Evolutionary conservation across 2,329 filamentous ascomycete genomes (phyloP).

Genomic region (Pestalotiopsis sp.): DNA sequence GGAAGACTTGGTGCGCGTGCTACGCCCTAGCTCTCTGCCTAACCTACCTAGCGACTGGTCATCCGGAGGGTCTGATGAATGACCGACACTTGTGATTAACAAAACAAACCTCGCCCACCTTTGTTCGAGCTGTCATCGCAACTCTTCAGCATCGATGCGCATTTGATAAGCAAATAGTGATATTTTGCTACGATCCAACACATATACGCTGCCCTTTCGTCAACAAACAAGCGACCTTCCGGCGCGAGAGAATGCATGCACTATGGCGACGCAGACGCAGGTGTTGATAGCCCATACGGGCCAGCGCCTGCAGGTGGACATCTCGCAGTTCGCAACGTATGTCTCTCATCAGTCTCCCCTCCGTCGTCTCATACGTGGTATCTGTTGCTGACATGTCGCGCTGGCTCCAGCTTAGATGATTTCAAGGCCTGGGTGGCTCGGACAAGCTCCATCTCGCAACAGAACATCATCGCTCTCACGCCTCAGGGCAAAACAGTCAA

Average conservation of each 20-base stretch:
- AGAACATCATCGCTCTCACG: slow-evolving; percentile 87
- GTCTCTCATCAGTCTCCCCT: slow-evolving; percentile 31
- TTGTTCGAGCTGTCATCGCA: neutral
- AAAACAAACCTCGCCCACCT: neutral
- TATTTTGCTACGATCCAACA: neutral
- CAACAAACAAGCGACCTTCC: neutral
- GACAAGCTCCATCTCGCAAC: slow-evolving; percentile 71
- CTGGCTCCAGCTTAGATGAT: slow-evolving; percentile 69
- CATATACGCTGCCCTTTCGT: neutral
- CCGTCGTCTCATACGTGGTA: slow-evolving; percentile 22
- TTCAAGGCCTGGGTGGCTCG: slow-evolving; percentile 80
- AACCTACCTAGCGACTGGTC: neutral
- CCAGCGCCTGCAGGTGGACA: slow-evolving; percentile 80
- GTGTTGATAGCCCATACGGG: slow-evolving; percentile 93
- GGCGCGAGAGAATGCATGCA: slow-evolving; percentile 29
- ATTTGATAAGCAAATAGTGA: neutral
- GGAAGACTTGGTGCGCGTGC: neutral
- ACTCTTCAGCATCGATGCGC: neutral
- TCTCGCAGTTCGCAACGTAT: slow-evolving; percentile 74
- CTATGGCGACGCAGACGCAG: slow-evolving; percentile 78
- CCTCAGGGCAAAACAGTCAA: slow-evolving; percentile 83
- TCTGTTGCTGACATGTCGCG: slow-evolving; percentile 13
- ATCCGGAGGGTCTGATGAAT: neutral
- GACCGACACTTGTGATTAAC: neutral
- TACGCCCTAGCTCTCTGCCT: neutral